Evolutionary conservation across 495 filamentous ascomycete species (phyloP), one percentile per base, ranked within the genome.

Genomic region (Viridothelium virens): DNA sequence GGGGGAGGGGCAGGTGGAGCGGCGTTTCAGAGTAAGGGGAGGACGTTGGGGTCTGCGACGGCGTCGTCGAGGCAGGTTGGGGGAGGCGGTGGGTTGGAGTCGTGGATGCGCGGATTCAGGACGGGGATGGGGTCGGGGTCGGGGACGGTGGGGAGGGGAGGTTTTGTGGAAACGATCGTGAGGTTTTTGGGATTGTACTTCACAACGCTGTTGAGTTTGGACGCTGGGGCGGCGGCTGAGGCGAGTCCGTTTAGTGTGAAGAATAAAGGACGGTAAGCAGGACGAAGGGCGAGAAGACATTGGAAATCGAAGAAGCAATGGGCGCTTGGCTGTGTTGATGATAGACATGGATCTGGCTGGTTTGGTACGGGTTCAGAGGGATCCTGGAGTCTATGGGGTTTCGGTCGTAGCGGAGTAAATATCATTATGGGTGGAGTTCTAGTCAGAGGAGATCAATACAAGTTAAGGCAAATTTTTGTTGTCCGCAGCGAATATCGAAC

Each of bases 161-260:
- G 41, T 14, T 44, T 44, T 7, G 41, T 44, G 41, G 41, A 82
- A 66, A 70, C 74, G 0, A 62, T 86, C 3, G 66, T 85, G 38
- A 74, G 77, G 1, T 87, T 89, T 69, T 70, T 88, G 50, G 86
- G 83, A 7, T 70, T 89, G 38, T 89, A 89, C 69, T 74, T 88
- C 25, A 74, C 73, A 10, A 84, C 80, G 7, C 71, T 89, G 63
- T 79, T 87, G n/a, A 67, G 63, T 39, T 61, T 72, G 11, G 70
- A 70, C 12, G 64, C 70, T 3, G 38, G 7, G 36, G 67, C 44
- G 39, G 65, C 70, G 36, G 70, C 68, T 12, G 34, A 65, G 61
- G 66, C 64, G 66, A 68, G 66, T 41, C 70, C 68, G 36, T 72
- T 72, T 62, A 66, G 66, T 38, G 66, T 72, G 25, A 68, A 68